Conservation (phyloP, 169 alveolate species). For the Pseudocohnilembus persalinus region DNA sequence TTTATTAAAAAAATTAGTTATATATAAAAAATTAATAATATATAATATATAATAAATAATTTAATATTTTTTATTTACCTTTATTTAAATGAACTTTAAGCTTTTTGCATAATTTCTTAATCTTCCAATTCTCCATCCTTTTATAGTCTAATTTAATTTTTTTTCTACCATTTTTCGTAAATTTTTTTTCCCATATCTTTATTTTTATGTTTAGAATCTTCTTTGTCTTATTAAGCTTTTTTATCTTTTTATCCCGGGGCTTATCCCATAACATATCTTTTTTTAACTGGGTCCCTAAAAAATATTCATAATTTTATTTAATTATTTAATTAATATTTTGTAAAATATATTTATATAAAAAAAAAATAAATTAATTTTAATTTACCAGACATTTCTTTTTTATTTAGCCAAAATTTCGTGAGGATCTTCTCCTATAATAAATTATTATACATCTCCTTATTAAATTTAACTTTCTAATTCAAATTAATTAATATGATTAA, state of each 20-base stretch:
- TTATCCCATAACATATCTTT: conserved; percentile 63
- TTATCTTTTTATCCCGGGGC: conserved; percentile 55
- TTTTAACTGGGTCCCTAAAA: conserved; percentile 74
- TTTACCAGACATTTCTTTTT: conserved; percentile 54
- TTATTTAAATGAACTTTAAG: conserved; percentile 35
- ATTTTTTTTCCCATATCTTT: conserved; percentile 48
- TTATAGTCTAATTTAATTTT: conserved; percentile 50
- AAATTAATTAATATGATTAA: conserved; percentile 53
- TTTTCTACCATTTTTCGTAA: conserved; percentile 59
- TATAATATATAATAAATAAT: conserved; percentile 9
- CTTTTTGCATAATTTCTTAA: conserved; percentile 35
- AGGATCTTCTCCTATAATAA: conserved; percentile 33
- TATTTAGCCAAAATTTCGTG: conserved; percentile 38
- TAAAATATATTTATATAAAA: too few species aligned
- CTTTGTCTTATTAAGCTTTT: conserved; percentile 58
- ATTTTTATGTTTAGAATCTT: conserved; percentile 53
- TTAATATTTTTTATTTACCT: conserved; percentile 38
- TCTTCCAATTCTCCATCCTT: conserved; percentile 62
- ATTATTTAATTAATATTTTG: too few species aligned
- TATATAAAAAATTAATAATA: conserved; percentile 2
- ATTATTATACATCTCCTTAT: conserved; percentile 19
- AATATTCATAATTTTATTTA: too few species aligned
- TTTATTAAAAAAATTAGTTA: neutral
- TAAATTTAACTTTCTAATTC: conserved; percentile 52
- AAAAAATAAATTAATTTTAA: too few species aligned